phyloP scores from a whole-genome alignment of 208 protist species.

The Trypanosoma rangeli region DNA sequence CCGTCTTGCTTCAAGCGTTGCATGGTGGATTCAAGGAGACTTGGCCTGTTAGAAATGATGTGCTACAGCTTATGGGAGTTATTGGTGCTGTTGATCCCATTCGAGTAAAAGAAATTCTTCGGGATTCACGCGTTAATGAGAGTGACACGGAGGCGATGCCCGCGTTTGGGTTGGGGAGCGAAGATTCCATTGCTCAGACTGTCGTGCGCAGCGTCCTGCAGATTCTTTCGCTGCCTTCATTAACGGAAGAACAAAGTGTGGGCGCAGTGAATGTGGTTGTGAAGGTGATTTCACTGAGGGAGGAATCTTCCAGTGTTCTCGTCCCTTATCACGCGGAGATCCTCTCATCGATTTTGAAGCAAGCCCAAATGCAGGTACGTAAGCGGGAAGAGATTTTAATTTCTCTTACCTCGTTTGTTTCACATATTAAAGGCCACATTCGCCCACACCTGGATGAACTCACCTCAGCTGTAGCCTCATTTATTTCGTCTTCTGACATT shows the following conservation, averaged over 20 bases:
- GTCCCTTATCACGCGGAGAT: constrained; percentile 59
- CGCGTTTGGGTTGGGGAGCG: constrained; percentile 31
- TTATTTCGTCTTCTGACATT: constrained; percentile 56
- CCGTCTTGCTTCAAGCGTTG: constrained; percentile 74
- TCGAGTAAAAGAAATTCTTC: constrained; percentile 77
- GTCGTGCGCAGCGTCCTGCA: constrained; percentile 73
- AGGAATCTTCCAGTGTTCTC: constrained; percentile 46
- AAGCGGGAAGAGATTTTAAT: constrained; percentile 66
- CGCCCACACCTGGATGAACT: constrained; percentile 67
- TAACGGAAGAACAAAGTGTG: constrained; percentile 83
- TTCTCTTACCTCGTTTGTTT: constrained; percentile 59
- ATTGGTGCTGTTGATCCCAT: constrained; percentile 87
- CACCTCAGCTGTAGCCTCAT: constrained; percentile 46
- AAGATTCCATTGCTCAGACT: constrained; percentile 72
- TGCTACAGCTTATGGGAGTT: constrained; percentile 89
- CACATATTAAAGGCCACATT: constrained; percentile 61
- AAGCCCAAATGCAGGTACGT: constrained; percentile 51
- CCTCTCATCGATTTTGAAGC: constrained; percentile 65
- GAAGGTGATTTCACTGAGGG: constrained; percentile 67
- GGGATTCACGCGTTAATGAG: constrained; percentile 42
- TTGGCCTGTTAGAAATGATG: constrained; percentile 85
- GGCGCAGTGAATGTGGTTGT: constrained; percentile 74
- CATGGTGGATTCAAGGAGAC: constrained; percentile 89
- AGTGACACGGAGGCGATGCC: constrained; percentile 21
- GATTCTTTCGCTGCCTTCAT: constrained; percentile 78